These are phyloP conservation scores for Fusarium burgessii DNA, from an alignment of 2,329 filamentous ascomycete species.

Conservation along the genomic window DNA sequence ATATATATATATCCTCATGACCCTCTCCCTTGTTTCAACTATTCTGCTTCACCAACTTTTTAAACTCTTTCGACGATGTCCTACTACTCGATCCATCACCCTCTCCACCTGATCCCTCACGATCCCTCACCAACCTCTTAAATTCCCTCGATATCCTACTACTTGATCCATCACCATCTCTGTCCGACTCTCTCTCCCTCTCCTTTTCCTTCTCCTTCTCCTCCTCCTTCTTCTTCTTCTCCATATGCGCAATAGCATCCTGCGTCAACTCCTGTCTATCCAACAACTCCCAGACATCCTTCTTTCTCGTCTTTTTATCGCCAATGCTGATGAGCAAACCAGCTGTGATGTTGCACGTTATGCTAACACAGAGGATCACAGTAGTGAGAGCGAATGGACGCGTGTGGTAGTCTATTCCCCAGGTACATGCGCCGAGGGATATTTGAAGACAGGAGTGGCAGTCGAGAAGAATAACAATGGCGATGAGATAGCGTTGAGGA, in stretches of 20 bases:
- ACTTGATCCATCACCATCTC: slow-evolving; percentile 31
- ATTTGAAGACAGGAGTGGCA: slow-evolving; percentile 85
- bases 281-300: slow-evolving; percentile 83
- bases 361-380: slow-evolving; percentile 82
- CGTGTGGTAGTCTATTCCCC: slow-evolving; percentile 78
- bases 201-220: slow-evolving; percentile 34
- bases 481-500: slow-evolving; percentile 77
- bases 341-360: slow-evolving; percentile 81
- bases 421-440: slow-evolving; percentile 81
- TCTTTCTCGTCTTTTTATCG: slow-evolving; percentile 82
- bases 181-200: slow-evolving; percentile 7
- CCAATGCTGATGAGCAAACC: slow-evolving; percentile 82
- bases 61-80: slow-evolving; percentile 14
- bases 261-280: slow-evolving; percentile 80
- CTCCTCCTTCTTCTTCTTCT: slow-evolving; percentile 55
- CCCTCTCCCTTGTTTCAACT: background rate
- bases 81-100: slow-evolving; percentile 23
- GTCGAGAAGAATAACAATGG: slow-evolving; percentile 83
- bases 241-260: slow-evolving; percentile 63
- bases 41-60: slow-evolving; percentile 25
- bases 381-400: slow-evolving; percentile 81
- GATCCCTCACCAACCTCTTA: background rate
- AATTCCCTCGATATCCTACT: slow-evolving; percentile 13
- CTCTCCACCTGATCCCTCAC: slow-evolving; percentile 13
- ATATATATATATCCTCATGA: slow-evolving; percentile 11